phyloP scores from a whole-genome alignment of 768 basidiomycete genomes.

The Psilocybe azurescens region DNA sequence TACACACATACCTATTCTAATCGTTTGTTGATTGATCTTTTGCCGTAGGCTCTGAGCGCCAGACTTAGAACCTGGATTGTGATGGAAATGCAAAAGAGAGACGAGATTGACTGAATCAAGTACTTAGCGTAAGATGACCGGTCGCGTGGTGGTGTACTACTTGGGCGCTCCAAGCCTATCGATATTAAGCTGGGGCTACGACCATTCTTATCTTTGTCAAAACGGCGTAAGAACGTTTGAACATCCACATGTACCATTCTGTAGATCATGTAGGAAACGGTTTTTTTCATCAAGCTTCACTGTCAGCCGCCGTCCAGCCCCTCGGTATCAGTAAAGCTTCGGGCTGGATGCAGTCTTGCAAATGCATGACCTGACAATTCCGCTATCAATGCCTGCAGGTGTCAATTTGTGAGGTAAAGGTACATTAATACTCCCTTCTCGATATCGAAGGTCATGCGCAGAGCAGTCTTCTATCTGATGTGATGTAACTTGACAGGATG shows the following conservation, averaged over 20 bases:
- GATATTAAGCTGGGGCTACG: background rate
- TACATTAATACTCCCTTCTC: background rate
- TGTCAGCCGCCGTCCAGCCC: too few species aligned
- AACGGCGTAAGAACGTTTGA: too few species aligned
- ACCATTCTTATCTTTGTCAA: too few species aligned
- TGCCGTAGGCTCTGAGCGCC: background rate
- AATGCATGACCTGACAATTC: background rate
- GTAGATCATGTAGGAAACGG: too few species aligned
- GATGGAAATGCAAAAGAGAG: background rate
- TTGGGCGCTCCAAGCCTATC: background rate
- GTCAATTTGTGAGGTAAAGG: background rate
- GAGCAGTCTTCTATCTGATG: background rate
- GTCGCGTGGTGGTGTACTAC: background rate
- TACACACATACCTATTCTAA: background rate
- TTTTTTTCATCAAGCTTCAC: too few species aligned
- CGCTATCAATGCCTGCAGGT: background rate
- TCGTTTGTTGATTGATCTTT: background rate
- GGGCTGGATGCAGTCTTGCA: too few species aligned
- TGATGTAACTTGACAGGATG: conserved; percentile 2
- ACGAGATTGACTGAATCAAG: background rate
- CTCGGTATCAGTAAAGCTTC: too few species aligned
- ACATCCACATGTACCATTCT: too few species aligned
- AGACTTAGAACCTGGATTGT: background rate
- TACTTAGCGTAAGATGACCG: background rate
- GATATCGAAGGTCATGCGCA: background rate